Evolutionary conservation across 768 basidiomycete genomes (phyloP).

Genomic region (Hericium coralloides): DNA sequence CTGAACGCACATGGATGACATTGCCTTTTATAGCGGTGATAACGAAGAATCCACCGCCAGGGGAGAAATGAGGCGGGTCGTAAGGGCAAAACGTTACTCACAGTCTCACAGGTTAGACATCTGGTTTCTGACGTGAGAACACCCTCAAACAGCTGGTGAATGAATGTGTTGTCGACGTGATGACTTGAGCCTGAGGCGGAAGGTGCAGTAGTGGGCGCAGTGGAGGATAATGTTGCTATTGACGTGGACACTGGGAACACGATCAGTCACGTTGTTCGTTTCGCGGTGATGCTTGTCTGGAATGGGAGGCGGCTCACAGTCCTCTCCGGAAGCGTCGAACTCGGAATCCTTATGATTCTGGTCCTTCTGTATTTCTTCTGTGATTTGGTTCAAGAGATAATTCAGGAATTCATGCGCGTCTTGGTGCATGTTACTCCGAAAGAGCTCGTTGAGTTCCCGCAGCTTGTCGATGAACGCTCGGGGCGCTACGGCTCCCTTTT

Average conservation of each 20-base stretch:
- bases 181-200: conserved; percentile 28
- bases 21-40: not conserved
- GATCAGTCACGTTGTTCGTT: conserved; percentile 3
- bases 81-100: conserved; percentile 21
- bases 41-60: not conserved
- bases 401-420: conserved; percentile 99
- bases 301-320: conserved; percentile 41
- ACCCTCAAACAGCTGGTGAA: conserved; percentile 92
- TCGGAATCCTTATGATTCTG: conserved; percentile 25
- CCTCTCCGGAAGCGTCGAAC: conserved; percentile 37
- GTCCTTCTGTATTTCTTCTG: conserved; percentile 85
- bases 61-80: not conserved
- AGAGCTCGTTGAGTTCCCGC: conserved; percentile 86
- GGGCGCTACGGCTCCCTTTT: conserved; percentile 83
- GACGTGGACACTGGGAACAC: conserved; percentile 47
- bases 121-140: conserved; percentile 93
- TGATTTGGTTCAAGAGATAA: conserved; percentile 85
- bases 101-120: conserved; percentile 96
- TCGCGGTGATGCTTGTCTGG: not conserved
- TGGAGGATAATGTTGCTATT: conserved; percentile 42
- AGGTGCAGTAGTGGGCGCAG: conserved; percentile 31
- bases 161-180: conserved; percentile 50
- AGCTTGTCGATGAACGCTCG: conserved; percentile 90
- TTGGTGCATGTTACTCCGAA: conserved; percentile 89
- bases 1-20: not conserved